Evolutionary conservation across 495 filamentous ascomycete species (phyloP), one percentile per base, ranked within the genome.

Genomic region (Podospora pseudocomata): DNA sequence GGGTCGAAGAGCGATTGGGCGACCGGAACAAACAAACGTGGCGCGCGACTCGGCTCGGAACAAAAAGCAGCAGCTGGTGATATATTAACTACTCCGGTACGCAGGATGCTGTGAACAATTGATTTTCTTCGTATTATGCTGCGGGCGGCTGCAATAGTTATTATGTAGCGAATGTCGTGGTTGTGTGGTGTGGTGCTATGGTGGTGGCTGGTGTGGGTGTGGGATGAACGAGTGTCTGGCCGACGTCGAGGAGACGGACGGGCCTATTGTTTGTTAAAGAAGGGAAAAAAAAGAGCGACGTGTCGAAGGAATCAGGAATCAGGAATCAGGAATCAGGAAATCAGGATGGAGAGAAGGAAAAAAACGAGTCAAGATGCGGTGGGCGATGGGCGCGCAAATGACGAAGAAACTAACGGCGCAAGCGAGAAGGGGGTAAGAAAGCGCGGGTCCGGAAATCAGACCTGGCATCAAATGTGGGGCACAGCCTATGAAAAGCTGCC

Each of bases 361-460:
- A 71, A 73, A 60, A 44, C 62, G 61, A 70, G 67, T 68, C 63
- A 66, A 63, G 39, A 64, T 23, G 23, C 23, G 23, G 23, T 23
- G 23, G 23, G 23, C 23, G 23, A 23, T 32, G 32, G 39, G 56
- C 58, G 53, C 69, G 64, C 68, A 70, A 71, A 72, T 71, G 74
- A 70, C 73, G 69, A 70, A 70, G 65, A 63, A 69, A 66, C 67
- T 63, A 68, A 68, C 66, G 39, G 65, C 64, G 67, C 68, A 67
- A 67, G 66, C 66, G 61, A 68, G 64, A 19, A 63, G 57, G 27
- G 63, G 58, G 63, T 18, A 16, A 49, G 9, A 34, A 54, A 32
- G 53, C 27, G 67, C 63, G 67, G 63, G 64, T 63, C 59, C 63
- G 64, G 59, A 69, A 69, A 63, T 66, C 64, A 63, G 64, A 64